phyloP scores from a whole-genome alignment of 331 rosid species.

The Malus hybrid region DNA sequence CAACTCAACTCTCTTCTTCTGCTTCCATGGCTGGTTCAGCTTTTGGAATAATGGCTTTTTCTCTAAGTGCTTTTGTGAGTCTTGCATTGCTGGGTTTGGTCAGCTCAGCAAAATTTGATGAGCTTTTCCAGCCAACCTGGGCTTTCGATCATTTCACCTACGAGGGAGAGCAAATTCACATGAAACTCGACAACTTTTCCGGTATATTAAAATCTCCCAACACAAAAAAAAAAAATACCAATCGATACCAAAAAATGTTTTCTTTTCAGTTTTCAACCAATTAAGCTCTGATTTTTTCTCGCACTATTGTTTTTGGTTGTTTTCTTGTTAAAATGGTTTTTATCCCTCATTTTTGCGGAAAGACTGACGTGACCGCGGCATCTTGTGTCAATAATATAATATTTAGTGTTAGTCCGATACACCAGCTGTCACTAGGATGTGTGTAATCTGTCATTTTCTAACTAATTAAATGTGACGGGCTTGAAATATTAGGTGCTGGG shows the following conservation, averaged over 20 bases:
- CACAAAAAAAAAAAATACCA: background rate
- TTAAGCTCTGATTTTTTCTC: background rate
- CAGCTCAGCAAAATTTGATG: slow-evolving; percentile 59
- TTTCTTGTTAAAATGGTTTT: background rate
- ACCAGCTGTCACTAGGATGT: fast-evolving
- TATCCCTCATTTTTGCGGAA: no score
- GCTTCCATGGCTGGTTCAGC: slow-evolving; percentile 24
- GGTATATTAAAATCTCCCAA: slow-evolving; percentile 32
- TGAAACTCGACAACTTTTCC: slow-evolving; percentile 71
- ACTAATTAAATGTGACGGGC: background rate
- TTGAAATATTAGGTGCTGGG: background rate
- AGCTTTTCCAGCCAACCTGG: slow-evolving; percentile 87
- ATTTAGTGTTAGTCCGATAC: background rate
- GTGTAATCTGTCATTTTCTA: background rate
- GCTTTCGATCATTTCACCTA: slow-evolving; percentile 68
- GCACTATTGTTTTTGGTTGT: no score
- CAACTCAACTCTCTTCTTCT: no score
- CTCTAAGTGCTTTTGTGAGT: slow-evolving; percentile 28
- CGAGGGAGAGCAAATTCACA: slow-evolving; percentile 74
- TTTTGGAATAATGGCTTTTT: background rate
- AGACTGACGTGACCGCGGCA: no score
- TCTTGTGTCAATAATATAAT: no score
- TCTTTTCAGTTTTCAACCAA: background rate
- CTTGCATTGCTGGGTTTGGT: slow-evolving; percentile 33
- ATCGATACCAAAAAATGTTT: background rate